These are phyloP conservation scores for Phytophthora hybrid DNA, from an alignment of 352 stramenopile genomes.

Conservation along the genomic window DNA sequence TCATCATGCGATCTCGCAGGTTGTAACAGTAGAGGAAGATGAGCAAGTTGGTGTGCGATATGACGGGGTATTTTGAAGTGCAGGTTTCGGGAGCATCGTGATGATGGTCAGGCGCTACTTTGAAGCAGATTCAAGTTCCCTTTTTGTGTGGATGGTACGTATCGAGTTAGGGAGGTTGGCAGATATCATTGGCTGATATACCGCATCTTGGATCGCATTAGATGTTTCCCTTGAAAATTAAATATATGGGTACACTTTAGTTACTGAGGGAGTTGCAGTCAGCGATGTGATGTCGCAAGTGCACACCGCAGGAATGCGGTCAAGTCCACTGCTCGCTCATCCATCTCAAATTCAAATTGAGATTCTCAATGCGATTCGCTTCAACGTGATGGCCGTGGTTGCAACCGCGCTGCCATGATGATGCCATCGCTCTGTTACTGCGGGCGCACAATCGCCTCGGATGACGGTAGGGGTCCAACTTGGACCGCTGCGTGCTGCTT, in stretches of 20 bases:
- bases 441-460: not conserved
- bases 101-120: constrained; percentile 20
- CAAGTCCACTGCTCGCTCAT: not conserved
- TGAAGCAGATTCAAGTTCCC: not conserved
- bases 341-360: no score
- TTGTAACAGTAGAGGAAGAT: not conserved
- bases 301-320: not conserved
- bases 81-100: constrained; percentile 8
- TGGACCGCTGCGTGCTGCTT: not conserved
- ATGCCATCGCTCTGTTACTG: not conserved
- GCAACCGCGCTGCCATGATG: not conserved
- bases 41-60: not conserved
- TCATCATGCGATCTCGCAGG: constrained; percentile 16
- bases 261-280: not conserved
- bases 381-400: not conserved
- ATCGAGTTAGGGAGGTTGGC: not conserved
- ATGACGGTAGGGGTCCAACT: not conserved
- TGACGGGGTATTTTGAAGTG: not conserved
- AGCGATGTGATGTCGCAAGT: not conserved
- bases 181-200: not conserved
- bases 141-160: not conserved
- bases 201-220: not conserved
- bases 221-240: not conserved
- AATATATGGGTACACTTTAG: not conserved
- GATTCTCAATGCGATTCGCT: no score